A percentile compares a stretch with the other conserved stretches of the same genome.
These are phyloP conservation scores for Phalaenopsis aphrodite DNA, from an alignment of 106 monocot species.

Conservation along the genomic window DNA sequence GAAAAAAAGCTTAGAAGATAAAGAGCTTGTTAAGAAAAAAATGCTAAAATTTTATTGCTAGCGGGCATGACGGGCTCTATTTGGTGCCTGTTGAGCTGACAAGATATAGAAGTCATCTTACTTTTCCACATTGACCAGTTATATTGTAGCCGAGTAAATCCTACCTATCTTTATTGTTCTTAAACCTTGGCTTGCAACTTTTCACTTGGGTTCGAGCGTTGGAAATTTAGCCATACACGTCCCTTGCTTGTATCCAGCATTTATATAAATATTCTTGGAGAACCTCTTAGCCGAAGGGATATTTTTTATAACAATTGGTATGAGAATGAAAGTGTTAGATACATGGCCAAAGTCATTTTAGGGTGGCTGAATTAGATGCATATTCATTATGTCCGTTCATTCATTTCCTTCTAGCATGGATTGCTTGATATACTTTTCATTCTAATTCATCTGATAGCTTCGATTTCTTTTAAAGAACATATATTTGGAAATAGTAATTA, in stretches of 20 bases:
- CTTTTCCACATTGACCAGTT: too few relatives aligned
- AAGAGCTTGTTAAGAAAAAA: too few relatives aligned
- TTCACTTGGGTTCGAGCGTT: too few relatives aligned
- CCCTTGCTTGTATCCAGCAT: not conserved
- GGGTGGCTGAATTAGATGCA: not conserved
- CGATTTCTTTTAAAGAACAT: not conserved
- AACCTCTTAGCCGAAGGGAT: not conserved
- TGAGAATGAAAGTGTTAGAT: not conserved
- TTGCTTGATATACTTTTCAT: not conserved
- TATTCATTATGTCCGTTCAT: not conserved
- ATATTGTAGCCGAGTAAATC: too few relatives aligned
- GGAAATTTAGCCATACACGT: not conserved
- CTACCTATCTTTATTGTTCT: too few relatives aligned
- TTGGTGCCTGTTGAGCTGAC: too few relatives aligned
- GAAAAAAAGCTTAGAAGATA: too few relatives aligned
- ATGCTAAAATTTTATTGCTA: too few relatives aligned
- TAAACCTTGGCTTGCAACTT: too few relatives aligned
- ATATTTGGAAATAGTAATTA: not conserved
- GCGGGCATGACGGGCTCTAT: too few relatives aligned
- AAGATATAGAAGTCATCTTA: too few relatives aligned
- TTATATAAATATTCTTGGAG: not conserved
- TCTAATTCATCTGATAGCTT: not conserved
- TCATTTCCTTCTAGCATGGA: not conserved
- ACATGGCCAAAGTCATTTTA: not conserved
- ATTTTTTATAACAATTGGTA: not conserved